Percentiles rank a stretch among this genome's conserved stretches.
Conservation (phyloP, 2,329 filamentous ascomycete genomes). For the Arthrobotrys pseudoclavata region DNA sequence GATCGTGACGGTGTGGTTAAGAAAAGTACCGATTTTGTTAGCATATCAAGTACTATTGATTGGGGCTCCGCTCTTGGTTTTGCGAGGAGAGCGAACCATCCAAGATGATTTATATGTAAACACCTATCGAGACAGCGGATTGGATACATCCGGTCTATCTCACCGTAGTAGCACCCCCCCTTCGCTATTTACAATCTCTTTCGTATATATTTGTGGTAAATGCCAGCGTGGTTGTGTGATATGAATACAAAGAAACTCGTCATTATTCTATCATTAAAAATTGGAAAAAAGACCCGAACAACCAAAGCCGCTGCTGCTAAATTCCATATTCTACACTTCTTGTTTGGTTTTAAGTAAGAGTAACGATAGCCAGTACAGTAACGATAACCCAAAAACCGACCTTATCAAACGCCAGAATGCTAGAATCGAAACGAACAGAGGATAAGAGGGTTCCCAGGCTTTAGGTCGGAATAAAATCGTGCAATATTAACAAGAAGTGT, state of each 20-base stretch:
- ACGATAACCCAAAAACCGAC: slow-evolving; percentile 34
- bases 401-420: slow-evolving; percentile 55
- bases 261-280: slow-evolving; percentile 24
- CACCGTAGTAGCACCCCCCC: no score
- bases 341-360: slow-evolving; percentile 10
- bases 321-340: slow-evolving; percentile 57
- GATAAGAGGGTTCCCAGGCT: slow-evolving; percentile 23
- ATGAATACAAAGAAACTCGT: slow-evolving; percentile 19
- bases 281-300: not conserved
- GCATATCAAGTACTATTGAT: slow-evolving; percentile 28
- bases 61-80: not conserved
- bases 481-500: slow-evolving; percentile 49
- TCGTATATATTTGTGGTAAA: not conserved
- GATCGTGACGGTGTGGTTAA: not conserved
- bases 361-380: slow-evolving; percentile 29
- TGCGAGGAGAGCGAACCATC: not conserved
- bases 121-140: not conserved
- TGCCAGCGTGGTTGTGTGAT: not conserved
- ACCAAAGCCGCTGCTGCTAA: not conserved
- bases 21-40: slow-evolving; percentile 15
- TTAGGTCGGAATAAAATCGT: slow-evolving; percentile 33
- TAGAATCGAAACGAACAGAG: slow-evolving; percentile 6
- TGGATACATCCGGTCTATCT: not conserved
- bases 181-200: not conserved
- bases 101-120: not conserved